phyloP scores from a whole-genome alignment of 2,329 filamentous ascomycete species.

The Ascochyta fabae region DNA sequence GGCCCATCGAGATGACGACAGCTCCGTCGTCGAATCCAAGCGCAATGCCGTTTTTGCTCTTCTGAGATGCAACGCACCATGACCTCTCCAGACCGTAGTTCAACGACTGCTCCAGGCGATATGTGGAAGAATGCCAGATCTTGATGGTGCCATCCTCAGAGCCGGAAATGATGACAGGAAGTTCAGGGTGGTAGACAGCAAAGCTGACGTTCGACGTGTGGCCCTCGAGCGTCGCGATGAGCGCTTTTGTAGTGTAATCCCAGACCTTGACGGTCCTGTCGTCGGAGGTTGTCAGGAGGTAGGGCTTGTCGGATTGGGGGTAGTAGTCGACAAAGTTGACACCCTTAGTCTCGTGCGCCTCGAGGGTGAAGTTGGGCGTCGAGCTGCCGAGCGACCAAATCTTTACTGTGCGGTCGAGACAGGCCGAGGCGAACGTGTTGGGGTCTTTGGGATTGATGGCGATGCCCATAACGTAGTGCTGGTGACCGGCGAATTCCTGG shows the following conservation, averaged over 20 bases:
- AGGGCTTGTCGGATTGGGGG: slow-evolving; percentile 73
- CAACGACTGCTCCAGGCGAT: slow-evolving; percentile 91
- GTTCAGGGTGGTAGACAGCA: slow-evolving; percentile 94
- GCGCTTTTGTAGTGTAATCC: slow-evolving; percentile 98
- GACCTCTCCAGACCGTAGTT: slow-evolving; percentile 96
- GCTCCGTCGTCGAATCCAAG: slow-evolving; percentile 98
- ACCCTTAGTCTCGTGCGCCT: slow-evolving; percentile 95
- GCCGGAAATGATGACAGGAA: slow-evolving; percentile 96
- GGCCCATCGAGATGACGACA: slow-evolving; percentile 95
- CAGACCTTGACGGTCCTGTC: slow-evolving; percentile 97
- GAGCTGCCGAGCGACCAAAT: slow-evolving; percentile 95
- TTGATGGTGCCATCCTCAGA: slow-evolving; percentile 97
- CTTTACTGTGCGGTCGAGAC: slow-evolving; percentile 95
- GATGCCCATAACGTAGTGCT: slow-evolving; percentile 95
- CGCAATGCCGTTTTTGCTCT: slow-evolving; percentile 90
- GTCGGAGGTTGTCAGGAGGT: slow-evolving; percentile 94
- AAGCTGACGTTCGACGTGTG: slow-evolving; percentile 99
- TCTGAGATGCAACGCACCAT: slow-evolving; percentile 97
- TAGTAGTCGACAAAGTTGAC: slow-evolving; percentile 97
- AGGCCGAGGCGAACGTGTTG: slow-evolving; percentile 90
- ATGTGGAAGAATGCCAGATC: slow-evolving; percentile 98
- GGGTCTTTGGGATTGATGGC: slow-evolving; percentile 89
- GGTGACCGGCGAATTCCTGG: slow-evolving; percentile 94
- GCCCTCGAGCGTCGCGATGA: slow-evolving; percentile 95
- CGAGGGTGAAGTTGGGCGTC: slow-evolving; percentile 95